Percentiles rank a stretch among this genome's conserved stretches.
These are phyloP conservation scores for Ambrosia hybrid DNA, from an alignment of 140 eudicot species.

Conservation along the genomic window DNA sequence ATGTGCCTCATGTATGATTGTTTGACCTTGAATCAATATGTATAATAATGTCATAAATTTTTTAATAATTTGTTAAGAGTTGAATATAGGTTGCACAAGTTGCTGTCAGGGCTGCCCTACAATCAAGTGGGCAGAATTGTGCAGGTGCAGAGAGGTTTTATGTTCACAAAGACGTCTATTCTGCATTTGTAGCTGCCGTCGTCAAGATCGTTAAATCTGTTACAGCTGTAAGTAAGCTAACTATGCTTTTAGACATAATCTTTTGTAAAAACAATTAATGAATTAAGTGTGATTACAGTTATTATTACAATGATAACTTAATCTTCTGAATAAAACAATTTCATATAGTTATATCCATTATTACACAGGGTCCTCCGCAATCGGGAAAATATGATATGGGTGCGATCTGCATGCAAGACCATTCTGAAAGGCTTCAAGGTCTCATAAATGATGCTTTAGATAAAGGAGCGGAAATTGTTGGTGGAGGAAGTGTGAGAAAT, in stretches of 20 bases:
- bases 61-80: conserved; percentile 22
- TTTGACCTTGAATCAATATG: conserved; percentile 24
- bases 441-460: conserved; percentile 91
- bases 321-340: not conserved
- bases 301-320: not conserved
- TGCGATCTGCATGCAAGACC: conserved; percentile 98
- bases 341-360: not conserved
- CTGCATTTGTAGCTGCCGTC: conserved; percentile 80
- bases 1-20: conserved; percentile 75
- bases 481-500: conserved; percentile 88
- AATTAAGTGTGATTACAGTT: not conserved
- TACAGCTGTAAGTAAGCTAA: conserved; percentile 66
- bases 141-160: conserved; percentile 99
- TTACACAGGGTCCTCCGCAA: conserved; percentile 89
- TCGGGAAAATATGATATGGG: conserved; percentile 96
- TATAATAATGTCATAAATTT: conserved; percentile 6
- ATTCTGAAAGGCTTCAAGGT: conserved; percentile 87
- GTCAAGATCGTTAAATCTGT: conserved; percentile 90
- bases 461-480: conserved; percentile 91
- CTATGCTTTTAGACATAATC: not conserved
- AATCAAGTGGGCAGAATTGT: conserved; percentile 97
- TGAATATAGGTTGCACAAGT: conserved; percentile 88
- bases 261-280: not conserved
- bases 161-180: conserved; percentile 76
- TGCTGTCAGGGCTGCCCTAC: conserved; percentile 94